Conservation (phyloP, 2,329 filamentous ascomycete species). For the Alternaria atra region DNA sequence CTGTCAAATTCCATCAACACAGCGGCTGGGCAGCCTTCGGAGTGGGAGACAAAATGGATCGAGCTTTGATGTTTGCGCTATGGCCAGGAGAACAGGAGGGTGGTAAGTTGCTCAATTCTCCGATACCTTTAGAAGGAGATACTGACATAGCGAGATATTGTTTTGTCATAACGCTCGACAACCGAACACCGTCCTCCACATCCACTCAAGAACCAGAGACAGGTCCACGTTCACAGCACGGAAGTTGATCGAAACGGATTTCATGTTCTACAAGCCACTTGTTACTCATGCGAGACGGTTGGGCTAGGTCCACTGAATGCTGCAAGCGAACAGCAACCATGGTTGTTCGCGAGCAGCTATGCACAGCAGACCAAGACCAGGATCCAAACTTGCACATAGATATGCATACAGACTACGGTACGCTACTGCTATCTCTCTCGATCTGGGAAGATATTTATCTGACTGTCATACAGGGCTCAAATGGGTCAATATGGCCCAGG, state of each 20-base stretch:
- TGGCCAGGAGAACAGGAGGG: neutral
- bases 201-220: neutral
- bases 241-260: slow-evolving; percentile 8
- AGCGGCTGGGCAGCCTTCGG: neutral
- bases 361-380: neutral
- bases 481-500: neutral
- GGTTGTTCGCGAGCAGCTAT: neutral
- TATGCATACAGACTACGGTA: neutral
- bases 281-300: slow-evolving; percentile 9
- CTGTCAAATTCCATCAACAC: neutral
- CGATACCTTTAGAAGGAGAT: neutral
- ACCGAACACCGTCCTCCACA: neutral
- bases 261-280: slow-evolving; percentile 9
- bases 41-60: neutral
- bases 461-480: neutral
- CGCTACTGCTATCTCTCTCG: neutral
- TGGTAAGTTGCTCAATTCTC: neutral
- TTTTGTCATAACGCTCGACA: neutral
- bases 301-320: slow-evolving; percentile 11
- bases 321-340: neutral
- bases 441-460: neutral
- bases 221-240: neutral
- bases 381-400: neutral
- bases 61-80: neutral
- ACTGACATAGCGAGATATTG: neutral